Evolutionary conservation across 495 filamentous ascomycete genomes (phyloP).

Genomic region (Aspergillus sclerotiicarbonarius): DNA sequence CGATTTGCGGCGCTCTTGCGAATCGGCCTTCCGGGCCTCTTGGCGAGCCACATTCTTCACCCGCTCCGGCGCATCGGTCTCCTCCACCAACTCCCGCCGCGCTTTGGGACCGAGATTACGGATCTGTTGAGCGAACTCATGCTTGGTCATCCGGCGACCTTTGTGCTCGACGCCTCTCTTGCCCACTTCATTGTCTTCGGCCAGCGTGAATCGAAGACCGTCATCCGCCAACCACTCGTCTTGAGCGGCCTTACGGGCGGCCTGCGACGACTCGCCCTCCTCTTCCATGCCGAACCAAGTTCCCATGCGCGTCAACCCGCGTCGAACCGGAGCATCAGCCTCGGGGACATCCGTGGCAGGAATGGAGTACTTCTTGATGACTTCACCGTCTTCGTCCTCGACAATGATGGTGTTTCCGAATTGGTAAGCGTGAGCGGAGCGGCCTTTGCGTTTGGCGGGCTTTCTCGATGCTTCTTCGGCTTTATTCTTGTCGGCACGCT

Average conservation of each 20-base stretch:
- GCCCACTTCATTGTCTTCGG: conserved; percentile 32
- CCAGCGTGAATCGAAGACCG: conserved; percentile 82
- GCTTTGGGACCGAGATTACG: conserved; percentile 74
- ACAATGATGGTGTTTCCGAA: conserved; percentile 98
- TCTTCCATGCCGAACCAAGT: conserved; percentile 60
- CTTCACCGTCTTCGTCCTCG: conserved; percentile 95
- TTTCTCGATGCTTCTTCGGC: conserved; percentile 20
- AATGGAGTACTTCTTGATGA: conserved; percentile 94
- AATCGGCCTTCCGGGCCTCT: conserved; percentile 34
- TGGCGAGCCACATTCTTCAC: conserved; percentile 56
- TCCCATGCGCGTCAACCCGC: conserved; percentile 57
- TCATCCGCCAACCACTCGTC: conserved; percentile 62
- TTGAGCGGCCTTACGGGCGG: conserved; percentile 29
- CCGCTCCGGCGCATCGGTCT: conserved; percentile 60
- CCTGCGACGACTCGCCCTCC: conserved; percentile 43
- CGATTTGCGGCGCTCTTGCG: conserved; percentile 26
- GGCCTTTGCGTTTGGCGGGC: conserved; percentile 29
- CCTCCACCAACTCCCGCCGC: conserved; percentile 66
- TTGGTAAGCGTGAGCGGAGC: conserved; percentile 86
- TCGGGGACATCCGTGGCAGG: conserved; percentile 45
- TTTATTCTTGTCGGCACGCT: conserved; percentile 19
- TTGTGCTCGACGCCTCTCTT: conserved; percentile 36
- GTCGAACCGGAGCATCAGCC: conserved; percentile 38
- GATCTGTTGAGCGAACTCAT: conserved; percentile 86
- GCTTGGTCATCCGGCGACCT: conserved; percentile 81